These are phyloP conservation scores for Trypethelium eluteriae DNA, from an alignment of 495 filamentous ascomycete genomes.

Conservation along the genomic window DNA sequence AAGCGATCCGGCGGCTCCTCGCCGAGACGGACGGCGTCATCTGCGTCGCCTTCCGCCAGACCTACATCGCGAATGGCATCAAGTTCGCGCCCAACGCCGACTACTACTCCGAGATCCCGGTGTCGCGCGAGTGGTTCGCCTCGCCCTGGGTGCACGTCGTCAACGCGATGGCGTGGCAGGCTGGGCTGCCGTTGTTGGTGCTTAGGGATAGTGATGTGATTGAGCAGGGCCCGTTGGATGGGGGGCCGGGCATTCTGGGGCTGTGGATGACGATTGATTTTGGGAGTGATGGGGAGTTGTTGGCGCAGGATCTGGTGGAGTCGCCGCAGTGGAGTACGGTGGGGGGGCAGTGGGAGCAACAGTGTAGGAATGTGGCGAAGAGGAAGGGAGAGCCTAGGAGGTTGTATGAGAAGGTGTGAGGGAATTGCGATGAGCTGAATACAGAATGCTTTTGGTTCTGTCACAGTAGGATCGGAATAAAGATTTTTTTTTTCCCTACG, in stretches of 20 bases:
- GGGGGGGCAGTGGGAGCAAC: slow-evolving; percentile 4
- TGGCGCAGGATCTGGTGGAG: neutral
- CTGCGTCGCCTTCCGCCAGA: slow-evolving; percentile 4
- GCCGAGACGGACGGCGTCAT: neutral
- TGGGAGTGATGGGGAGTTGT: neutral
- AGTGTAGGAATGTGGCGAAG: slow-evolving; percentile 3
- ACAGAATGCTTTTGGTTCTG: neutral
- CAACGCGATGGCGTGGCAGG: slow-evolving; percentile 3
- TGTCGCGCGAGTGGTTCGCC: neutral
- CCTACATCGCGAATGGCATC: neutral
- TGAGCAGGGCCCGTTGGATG: neutral
- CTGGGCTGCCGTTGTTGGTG: neutral
- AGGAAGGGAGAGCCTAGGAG: neutral
- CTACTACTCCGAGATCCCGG: neutral
- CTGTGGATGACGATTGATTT: neutral
- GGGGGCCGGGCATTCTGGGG: neutral
- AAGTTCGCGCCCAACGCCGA: neutral
- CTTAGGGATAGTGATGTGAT: neutral
- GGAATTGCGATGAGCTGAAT: neutral
- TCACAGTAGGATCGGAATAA: neutral
- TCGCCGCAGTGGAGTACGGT: slow-evolving; percentile 5
- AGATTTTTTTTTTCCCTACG: slow-evolving; percentile 13
- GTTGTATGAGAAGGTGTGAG: neutral
- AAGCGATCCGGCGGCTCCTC: neutral
- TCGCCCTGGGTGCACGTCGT: slow-evolving; percentile 5